Base-by-base conservation (phyloP, 495 filamentous ascomycete genomes). In the Bryoglossum gracile region DNA sequence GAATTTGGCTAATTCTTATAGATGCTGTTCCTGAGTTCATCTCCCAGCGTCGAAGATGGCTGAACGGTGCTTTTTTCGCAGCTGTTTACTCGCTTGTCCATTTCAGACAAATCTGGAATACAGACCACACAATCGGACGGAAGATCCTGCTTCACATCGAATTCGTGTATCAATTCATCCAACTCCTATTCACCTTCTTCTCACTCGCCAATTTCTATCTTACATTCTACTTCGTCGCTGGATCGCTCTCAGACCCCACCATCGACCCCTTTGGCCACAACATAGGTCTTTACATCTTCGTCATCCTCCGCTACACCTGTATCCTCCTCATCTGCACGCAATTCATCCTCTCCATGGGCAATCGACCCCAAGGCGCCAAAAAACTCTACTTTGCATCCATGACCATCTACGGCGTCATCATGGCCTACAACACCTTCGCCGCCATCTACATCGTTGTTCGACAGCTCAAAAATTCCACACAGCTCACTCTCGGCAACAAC, bases 121-220 rank as follows among this genome's bases (percentile, higher is more conserved):
- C 94, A 10, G 92, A 96, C 65, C 94, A 99, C 64, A 92, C 87
- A 2, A 48, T 95, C 8, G 69, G 80, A 16, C 83, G 94, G 38
- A 99, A 99, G 65, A 74, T 95, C 35, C 75, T 97, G 38, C 74
- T 99, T 28, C 89, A 97, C 64, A 82, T 97, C 56, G 94, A 99
- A 62, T 95, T 95, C 62, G 69, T 95, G 32, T 99, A 99, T 65
- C 94, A 99, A 64, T 83, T 91, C 65, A 70, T 95, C 47, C 83
- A 83, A 54, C 75, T 97, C 25, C 68, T 92, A 35, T 99, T 99
- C 69, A 99, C 94, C 28, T 99, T 87, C 69, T 95, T 99, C 68
- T 95, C 92, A 11, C 80, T 99, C 49, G 91, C 92, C 58, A 99
- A 99, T 66, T 99, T 97, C 69, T 99, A 97, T 62, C 79, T 99